Evolutionary conservation across 2,329 filamentous ascomycete genomes (phyloP).

Genomic region (Diplodia seriata): DNA sequence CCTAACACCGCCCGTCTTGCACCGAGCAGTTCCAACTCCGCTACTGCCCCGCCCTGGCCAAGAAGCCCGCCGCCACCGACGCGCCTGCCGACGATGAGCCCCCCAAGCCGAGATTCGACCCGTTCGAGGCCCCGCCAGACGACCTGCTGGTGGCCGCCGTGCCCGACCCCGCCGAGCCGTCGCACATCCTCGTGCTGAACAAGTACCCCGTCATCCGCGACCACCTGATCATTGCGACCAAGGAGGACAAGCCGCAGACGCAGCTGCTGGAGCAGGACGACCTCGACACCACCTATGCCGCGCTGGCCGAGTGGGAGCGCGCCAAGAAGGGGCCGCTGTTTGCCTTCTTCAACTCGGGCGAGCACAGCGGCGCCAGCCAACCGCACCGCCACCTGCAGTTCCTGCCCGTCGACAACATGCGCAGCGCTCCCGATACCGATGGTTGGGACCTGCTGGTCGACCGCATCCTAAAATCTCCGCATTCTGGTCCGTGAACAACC

Average conservation of each 20-base stretch:
- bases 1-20: constrained; percentile 27
- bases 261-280: constrained; percentile 67
- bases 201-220: constrained; percentile 75
- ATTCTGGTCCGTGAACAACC: constrained; percentile 23
- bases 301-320: constrained; percentile 63
- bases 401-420: constrained; percentile 70
- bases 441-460: constrained; percentile 61
- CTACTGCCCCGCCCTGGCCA: constrained; percentile 71
- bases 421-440: constrained; percentile 52
- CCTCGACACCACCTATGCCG: constrained; percentile 66
- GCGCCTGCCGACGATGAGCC: constrained; percentile 22
- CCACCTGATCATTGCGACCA: constrained; percentile 76
- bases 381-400: constrained; percentile 75
- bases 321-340: constrained; percentile 54
- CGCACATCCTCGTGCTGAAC: constrained; percentile 73
- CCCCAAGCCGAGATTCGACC: constrained; percentile 54
- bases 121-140: constrained; percentile 67
- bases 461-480: constrained; percentile 39
- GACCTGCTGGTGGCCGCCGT: constrained; percentile 63
- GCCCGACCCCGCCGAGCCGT: constrained; percentile 46
- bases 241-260: constrained; percentile 68
- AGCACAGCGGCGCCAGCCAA: constrained; percentile 73
- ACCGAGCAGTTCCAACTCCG: constrained; percentile 71
- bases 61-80: constrained; percentile 60
- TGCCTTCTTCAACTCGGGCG: constrained; percentile 74